Evolutionary conservation across 495 filamentous ascomycete genomes (phyloP).

Genomic region (Massariosphaeria phaeospora): DNA sequence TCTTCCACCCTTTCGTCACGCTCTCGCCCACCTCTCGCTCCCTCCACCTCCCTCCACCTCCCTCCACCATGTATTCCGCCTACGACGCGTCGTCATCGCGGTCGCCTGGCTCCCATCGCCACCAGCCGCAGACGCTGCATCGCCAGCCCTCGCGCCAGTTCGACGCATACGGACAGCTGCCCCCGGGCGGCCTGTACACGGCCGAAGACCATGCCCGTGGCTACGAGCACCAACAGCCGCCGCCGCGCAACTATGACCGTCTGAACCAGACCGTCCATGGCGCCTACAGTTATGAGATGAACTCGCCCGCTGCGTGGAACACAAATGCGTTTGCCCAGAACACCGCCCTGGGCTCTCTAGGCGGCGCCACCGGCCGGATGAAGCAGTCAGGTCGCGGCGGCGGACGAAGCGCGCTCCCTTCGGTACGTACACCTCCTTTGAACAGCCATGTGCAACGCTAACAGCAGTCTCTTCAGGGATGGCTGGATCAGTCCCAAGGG

Average conservation of each 20-base stretch:
- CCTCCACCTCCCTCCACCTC: too few species aligned
- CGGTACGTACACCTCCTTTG: constrained; percentile 11
- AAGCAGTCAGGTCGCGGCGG: constrained; percentile 19
- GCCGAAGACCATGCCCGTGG: constrained; percentile 32
- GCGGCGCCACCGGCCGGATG: constrained; percentile 23
- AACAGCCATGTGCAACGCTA: not conserved
- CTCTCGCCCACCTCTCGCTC: too few species aligned
- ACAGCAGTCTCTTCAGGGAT: constrained; percentile 20
- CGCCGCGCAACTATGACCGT: constrained; percentile 32
- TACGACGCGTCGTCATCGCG: constrained; percentile 56
- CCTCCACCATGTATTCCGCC: constrained; percentile 50
- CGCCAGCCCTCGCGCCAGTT: constrained; percentile 65
- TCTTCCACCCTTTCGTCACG: not conserved
- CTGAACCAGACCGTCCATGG: constrained; percentile 31
- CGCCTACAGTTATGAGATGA: constrained; percentile 29
- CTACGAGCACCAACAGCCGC: too few species aligned
- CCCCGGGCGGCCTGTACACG: constrained; percentile 29
- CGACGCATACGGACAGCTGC: constrained; percentile 42
- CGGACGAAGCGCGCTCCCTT: constrained; percentile 28
- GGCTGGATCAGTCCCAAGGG: constrained; percentile 32
- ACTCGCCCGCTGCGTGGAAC: constrained; percentile 31
- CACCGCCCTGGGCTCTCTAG: constrained; percentile 18
- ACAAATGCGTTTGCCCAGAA: constrained; percentile 31
- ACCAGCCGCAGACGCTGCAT: constrained; percentile 60
- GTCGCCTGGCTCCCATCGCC: constrained; percentile 58